Evolutionary conservation across 768 basidiomycete genomes (phyloP).

Genomic region (Suillus bovinus): DNA sequence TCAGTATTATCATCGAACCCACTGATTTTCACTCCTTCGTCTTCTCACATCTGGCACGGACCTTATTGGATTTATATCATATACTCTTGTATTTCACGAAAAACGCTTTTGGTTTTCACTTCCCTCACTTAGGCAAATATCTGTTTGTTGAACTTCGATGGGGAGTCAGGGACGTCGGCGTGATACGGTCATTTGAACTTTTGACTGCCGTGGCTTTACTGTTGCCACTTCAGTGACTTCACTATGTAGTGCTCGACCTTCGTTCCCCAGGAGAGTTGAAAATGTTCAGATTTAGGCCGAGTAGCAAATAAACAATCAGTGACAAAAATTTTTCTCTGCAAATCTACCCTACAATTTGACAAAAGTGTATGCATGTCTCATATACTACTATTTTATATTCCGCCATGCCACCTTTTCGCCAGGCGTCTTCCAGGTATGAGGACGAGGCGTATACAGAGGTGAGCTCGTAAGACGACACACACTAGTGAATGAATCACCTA

Average conservation of each 20-base stretch:
- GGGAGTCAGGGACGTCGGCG: too few relatives aligned
- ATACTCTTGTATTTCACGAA: constrained; percentile 5
- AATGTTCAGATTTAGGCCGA: background rate
- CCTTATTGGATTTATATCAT: constrained; percentile 8
- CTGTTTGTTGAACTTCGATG: background rate
- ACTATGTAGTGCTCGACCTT: too few relatives aligned
- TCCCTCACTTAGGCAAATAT: background rate
- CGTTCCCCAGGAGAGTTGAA: too few relatives aligned
- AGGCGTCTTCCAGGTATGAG: constrained; percentile 22
- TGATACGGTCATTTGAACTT: too few relatives aligned
- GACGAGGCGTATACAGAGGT: constrained; percentile 25
- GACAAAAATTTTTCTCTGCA: background rate
- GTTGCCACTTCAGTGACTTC: too few relatives aligned
- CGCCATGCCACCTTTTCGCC: constrained; percentile 6
- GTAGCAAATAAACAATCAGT: background rate
- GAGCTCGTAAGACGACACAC: background rate
- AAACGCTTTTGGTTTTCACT: background rate
- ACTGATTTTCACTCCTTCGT: constrained; percentile 17
- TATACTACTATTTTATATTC: background rate
- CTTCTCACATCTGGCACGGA: constrained; percentile 13
- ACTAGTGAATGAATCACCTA: background rate
- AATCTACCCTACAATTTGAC: background rate
- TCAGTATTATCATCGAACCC: background rate
- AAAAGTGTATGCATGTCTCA: background rate
- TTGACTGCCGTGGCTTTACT: too few relatives aligned